These are phyloP conservation scores for Linderina pennispora DNA, from an alignment of 192 early-diverging fungal genomes.

Conservation along the genomic window DNA sequence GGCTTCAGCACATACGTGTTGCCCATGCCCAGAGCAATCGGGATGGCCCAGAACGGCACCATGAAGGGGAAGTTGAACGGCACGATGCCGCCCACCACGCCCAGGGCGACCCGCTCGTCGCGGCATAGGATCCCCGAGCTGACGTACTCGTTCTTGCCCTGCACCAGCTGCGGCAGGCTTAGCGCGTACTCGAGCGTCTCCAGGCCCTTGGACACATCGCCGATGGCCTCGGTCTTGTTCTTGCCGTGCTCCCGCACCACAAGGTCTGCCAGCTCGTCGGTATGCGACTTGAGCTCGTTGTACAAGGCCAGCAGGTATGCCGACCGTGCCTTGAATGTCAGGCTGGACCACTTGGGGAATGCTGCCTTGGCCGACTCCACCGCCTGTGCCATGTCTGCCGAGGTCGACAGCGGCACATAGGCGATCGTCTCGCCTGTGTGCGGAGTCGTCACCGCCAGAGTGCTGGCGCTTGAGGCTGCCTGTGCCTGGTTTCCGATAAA, in stretches of 20 bases:
- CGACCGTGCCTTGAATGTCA: constrained; percentile 68
- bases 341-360: constrained; percentile 50
- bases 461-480: neutral
- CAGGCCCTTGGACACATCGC: constrained; percentile 68
- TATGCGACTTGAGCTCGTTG: constrained; percentile 48
- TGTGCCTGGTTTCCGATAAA: constrained; percentile 19
- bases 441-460: constrained; percentile 58
- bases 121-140: constrained; percentile 60
- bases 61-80: constrained; percentile 84
- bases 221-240: constrained; percentile 63
- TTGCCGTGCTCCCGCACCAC: constrained; percentile 79
- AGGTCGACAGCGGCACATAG: constrained; percentile 53
- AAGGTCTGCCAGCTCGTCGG: constrained; percentile 62
- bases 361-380: constrained; percentile 54
- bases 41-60: constrained; percentile 81
- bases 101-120: constrained; percentile 59
- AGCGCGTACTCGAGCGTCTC: constrained; percentile 78
- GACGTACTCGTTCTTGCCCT: constrained; percentile 61
- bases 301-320: constrained; percentile 57
- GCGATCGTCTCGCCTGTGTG: constrained; percentile 58
- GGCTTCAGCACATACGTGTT: constrained; percentile 78
- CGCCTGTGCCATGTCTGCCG: constrained; percentile 52
- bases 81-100: constrained; percentile 73
- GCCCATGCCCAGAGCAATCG: constrained; percentile 61
- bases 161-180: constrained; percentile 56